Conservation (phyloP, 345 rosid species). For the Erucastrum elatum region DNA sequence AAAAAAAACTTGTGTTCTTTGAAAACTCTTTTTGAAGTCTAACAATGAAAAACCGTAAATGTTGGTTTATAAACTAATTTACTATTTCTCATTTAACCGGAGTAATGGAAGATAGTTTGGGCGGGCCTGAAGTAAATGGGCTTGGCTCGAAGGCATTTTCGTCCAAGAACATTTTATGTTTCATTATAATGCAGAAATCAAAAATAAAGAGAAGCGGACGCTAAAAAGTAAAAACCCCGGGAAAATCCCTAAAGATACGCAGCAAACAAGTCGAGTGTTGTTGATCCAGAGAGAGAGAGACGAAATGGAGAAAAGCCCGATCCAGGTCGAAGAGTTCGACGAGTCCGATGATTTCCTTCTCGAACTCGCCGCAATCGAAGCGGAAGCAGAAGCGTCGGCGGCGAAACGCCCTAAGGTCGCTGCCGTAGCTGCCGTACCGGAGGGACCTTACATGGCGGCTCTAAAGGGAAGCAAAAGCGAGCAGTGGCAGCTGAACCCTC, state of each 20-base stretch:
- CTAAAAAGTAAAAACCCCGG: not conserved
- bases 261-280: not conserved
- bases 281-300: not conserved
- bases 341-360: conserved; percentile 35
- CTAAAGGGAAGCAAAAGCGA: conserved; percentile 50
- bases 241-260: conserved; percentile 1
- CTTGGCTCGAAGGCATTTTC: not conserved
- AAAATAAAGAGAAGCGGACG: not conserved
- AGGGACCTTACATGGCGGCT: conserved; percentile 57
- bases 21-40: too few species aligned
- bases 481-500: conserved; percentile 29
- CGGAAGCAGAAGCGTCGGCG: conserved; percentile 33
- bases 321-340: conserved; percentile 24
- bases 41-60: too few species aligned
- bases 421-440: too few species aligned
- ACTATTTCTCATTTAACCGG: not conserved
- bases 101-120: not conserved
- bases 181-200: not conserved
- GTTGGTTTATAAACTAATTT: too few species aligned
- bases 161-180: not conserved
- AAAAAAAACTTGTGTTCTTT: too few species aligned
- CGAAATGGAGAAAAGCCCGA: conserved; percentile 19
- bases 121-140: not conserved
- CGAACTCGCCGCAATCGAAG: conserved; percentile 37
- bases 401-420: conserved; percentile 39